Conservation (phyloP, 2,329 filamentous ascomycete genomes). For the Rhynchosporium graminicola region DNA sequence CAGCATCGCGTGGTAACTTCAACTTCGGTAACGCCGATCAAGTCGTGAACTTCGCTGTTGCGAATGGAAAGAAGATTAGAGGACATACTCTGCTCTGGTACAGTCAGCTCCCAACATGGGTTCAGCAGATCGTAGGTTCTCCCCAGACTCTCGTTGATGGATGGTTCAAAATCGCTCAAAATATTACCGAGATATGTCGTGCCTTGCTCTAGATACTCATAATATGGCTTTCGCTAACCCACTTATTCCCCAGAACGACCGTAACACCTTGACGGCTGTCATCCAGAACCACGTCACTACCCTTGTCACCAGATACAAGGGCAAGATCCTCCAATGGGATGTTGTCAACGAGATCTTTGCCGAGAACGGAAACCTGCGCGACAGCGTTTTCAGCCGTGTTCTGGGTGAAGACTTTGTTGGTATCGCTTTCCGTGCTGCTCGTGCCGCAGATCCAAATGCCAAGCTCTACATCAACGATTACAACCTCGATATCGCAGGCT, state of each 20-base stretch:
- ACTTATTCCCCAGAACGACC: constrained; percentile 42
- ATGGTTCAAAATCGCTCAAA: no score
- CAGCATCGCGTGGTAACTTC: neutral
- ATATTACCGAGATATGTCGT: no score
- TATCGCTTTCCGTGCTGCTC: constrained; percentile 71
- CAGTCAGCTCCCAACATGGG: constrained; percentile 59
- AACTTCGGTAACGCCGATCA: constrained; percentile 50
- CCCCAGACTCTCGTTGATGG: no score
- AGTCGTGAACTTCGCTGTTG: constrained; percentile 58
- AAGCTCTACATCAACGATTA: constrained; percentile 78
- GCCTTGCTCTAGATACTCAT: no score
- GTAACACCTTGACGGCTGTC: constrained; percentile 52
- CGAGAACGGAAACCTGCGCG: constrained; percentile 49
- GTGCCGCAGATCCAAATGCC: constrained; percentile 63
- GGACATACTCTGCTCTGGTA: constrained; percentile 73
- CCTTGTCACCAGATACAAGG: constrained; percentile 59
- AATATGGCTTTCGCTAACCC: no score
- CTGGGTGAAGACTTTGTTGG: constrained; percentile 70
- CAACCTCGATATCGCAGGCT: constrained; percentile 52
- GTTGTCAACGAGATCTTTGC: constrained; percentile 66
- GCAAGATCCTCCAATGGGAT: constrained; percentile 63
- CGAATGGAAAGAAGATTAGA: constrained; percentile 59
- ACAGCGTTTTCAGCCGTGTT: constrained; percentile 64
- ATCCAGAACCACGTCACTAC: constrained; percentile 61
- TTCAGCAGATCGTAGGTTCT: constrained; percentile 48